Base-by-base conservation (phyloP, 495 filamentous ascomycete genomes). In the Podospora pseudoanserina region DNA sequence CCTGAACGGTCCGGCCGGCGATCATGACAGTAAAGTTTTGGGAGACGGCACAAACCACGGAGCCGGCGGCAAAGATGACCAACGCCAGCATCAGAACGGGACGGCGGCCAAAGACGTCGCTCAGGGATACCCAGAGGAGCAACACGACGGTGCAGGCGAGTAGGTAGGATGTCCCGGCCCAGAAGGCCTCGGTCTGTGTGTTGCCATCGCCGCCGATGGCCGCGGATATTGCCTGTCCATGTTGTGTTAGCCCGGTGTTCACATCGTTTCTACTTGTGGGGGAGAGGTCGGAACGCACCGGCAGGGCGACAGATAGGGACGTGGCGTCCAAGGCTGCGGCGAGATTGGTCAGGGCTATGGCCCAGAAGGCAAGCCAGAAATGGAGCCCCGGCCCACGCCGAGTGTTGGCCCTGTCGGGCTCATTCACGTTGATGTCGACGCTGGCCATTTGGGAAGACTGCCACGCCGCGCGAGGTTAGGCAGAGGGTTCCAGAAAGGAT, bases 61-160 rank as follows among this genome's bases (percentile, higher is more conserved):
- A 90, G 16, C 87, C 89, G 27, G 76, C 69, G 64, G 77, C 65
- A 64, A 93, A 86, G 75, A 94, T 90, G 19, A 87, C 70, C 11
- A 86, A 72, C 54, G 91, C 87, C 9, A 86, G 64, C n/a, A 93
- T 78, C 49, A 93, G 79, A 34, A 91, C 86, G 15, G 82, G 83
- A 71, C 93, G 93, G 19, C 92, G 85, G 3, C 92, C 92, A 79
- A 87, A 92, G 66, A 93, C 91, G 70, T 94, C 90, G 23, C 75
- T 75, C 13, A 79, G 68, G 68, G 79, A 80, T 18, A 75, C 73
- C 72, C 77, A 82, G 60, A 82, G 70, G 11, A 79, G 80, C 23
- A 78, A 77, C 49, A 79, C 79, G n/a, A 81, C 74, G 19, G 79
- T 85, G 26, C 83, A 83, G 64, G 75, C 78, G 2, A 88, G 75